Evolutionary conservation across 805 yeast genomes (phyloP).

Genomic region (Yarrowia alimentaria): DNA sequence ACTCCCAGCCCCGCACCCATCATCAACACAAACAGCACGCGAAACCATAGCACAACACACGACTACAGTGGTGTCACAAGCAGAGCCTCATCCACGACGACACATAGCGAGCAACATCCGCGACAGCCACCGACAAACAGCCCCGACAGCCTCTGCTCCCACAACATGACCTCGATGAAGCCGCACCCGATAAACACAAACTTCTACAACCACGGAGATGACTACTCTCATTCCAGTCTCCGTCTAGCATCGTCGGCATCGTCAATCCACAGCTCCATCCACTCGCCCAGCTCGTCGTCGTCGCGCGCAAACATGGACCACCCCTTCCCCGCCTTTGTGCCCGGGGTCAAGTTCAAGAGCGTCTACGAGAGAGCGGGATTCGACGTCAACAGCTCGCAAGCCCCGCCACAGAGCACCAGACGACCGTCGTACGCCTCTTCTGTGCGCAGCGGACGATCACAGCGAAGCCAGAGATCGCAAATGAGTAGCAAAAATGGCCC

Average conservation of each 20-base stretch:
- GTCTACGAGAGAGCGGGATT: conserved; percentile 48
- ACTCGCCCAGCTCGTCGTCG: background rate
- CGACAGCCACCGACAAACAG: no score
- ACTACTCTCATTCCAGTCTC: background rate
- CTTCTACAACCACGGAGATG: no score
- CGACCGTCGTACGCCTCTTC: conserved; percentile 6
- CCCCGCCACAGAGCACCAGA: background rate
- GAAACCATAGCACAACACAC: no score
- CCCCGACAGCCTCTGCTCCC: no score
- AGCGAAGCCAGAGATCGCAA: conserved; percentile 1
- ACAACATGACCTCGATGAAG: no score
- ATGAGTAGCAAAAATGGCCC: conserved; percentile 4
- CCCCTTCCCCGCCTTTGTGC: conserved; percentile 44
- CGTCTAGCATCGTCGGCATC: conserved; percentile 7
- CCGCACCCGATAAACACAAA: no score
- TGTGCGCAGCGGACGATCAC: background rate
- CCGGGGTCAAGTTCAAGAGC: conserved; percentile 39
- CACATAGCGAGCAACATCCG: no score
- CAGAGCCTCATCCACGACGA: no score
- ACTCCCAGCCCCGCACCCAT: no score
- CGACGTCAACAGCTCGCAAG: conserved; percentile 37
- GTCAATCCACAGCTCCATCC: conserved; percentile 8
- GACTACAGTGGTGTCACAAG: no score
- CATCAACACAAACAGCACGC: no score
- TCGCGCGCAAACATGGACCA: conserved; percentile 36